Percentiles rank a stretch among this genome's conserved stretches.
Evolutionary conservation across 768 basidiomycete species (phyloP).

Genomic region (Boletellus ananas): DNA sequence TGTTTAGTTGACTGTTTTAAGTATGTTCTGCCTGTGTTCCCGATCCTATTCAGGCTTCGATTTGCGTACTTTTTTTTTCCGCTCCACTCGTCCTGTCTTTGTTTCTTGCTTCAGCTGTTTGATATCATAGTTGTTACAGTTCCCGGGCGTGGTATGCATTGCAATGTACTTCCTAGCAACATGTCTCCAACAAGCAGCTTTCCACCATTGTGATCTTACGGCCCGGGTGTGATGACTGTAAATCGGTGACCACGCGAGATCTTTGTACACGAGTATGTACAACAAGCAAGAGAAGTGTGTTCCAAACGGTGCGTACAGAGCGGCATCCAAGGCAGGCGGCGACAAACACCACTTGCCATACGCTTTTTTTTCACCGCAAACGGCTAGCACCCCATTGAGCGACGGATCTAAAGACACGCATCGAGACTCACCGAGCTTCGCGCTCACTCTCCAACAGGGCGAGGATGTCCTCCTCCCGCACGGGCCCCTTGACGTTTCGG

Average conservation of each 20-base stretch:
- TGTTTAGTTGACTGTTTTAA: constrained; percentile 9
- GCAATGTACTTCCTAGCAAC: constrained; percentile 30
- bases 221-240: background rate
- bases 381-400: constrained; percentile 10
- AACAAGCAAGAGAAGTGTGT: background rate
- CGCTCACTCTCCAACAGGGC: constrained; percentile 97
- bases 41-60: constrained; percentile 6
- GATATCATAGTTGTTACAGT: constrained; percentile 28
- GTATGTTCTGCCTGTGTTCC: background rate
- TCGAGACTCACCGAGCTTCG: constrained; percentile 84
- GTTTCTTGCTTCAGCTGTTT: constrained; percentile 28
- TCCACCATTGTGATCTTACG: background rate
- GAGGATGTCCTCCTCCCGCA: constrained; percentile 92
- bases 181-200: constrained; percentile 20
- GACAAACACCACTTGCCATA: too few relatives aligned
- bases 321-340: background rate
- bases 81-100: constrained; percentile 4
- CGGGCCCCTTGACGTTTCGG: constrained; percentile 98
- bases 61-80: constrained; percentile 5
- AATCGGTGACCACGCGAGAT: background rate
- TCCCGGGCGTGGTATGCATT: constrained; percentile 20
- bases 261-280: background rate
- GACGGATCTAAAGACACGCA: background rate
- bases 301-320: background rate
- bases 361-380: constrained; percentile 14